phyloP scores from a whole-genome alignment of 1,284 basidiomycete species.

The Sporisorium exsertum region DNA sequence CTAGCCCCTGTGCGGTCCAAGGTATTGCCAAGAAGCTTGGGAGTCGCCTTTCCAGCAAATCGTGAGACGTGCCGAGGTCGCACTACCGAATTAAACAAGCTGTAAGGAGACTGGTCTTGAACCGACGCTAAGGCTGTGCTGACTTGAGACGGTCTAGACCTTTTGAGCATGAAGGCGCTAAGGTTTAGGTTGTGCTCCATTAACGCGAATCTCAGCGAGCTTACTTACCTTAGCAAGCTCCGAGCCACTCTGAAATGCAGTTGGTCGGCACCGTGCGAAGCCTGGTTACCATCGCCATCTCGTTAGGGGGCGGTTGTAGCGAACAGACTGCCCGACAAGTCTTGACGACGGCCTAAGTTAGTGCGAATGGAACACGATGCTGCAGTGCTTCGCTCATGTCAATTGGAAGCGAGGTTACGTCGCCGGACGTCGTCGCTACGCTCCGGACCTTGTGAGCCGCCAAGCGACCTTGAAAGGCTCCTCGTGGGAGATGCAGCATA shows the following conservation, averaged over 20 bases:
- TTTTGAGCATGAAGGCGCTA: background rate
- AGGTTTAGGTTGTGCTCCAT: background rate
- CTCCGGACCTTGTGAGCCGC: background rate
- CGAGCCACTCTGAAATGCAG: background rate
- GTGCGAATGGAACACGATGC: too few species aligned
- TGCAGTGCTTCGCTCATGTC: too few species aligned
- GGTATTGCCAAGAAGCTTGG: background rate
- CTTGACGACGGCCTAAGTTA: too few species aligned
- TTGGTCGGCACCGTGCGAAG: too few species aligned
- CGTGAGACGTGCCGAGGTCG: background rate
- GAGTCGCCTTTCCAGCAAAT: background rate
- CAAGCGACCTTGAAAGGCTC: background rate
- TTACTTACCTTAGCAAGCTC: background rate
- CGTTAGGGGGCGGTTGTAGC: too few species aligned
- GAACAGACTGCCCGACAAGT: too few species aligned
- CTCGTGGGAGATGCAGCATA: background rate
- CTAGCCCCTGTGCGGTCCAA: too few species aligned
- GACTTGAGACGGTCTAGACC: background rate
- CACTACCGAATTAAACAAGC: background rate
- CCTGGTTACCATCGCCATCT: too few species aligned
- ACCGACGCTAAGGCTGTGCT: background rate
- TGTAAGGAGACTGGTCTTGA: background rate
- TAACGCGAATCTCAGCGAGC: background rate
- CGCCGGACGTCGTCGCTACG: background rate
- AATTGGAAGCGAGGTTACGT: background rate